These are phyloP conservation scores for Chrysochromulina tobinii DNA, from an alignment of 78 protist genomes.

Conservation along the genomic window DNA sequence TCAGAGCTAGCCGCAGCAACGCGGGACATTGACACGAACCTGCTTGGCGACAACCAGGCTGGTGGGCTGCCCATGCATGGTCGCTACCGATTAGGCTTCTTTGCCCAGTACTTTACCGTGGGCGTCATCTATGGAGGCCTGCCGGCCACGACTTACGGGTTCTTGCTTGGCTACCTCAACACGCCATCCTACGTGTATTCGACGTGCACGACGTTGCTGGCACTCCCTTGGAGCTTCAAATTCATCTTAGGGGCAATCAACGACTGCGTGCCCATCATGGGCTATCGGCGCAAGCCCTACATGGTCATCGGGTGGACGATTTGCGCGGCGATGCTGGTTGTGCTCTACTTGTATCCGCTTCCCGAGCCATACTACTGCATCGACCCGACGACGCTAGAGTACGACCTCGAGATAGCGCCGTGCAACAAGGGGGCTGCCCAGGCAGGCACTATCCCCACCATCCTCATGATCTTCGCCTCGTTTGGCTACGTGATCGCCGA, in stretches of 20 bases:
- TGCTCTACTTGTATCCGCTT: not conserved
- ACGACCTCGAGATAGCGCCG: too few relatives aligned
- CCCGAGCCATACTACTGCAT: not conserved
- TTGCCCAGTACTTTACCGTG: not conserved
- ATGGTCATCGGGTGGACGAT: not conserved
- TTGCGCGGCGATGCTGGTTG: not conserved
- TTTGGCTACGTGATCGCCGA: not conserved
- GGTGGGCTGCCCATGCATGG: too few relatives aligned
- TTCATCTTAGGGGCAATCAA: not conserved
- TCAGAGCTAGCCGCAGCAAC: too few relatives aligned
- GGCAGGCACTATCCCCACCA: not conserved
- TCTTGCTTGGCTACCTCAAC: not conserved
- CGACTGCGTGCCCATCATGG: not conserved
- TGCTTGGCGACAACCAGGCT: too few relatives aligned
- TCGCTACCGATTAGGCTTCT: not conserved
- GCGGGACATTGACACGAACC: too few relatives aligned
- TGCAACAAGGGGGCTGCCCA: not conserved
- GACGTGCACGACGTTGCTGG: not conserved
- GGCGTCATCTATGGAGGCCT: not conserved
- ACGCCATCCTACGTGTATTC: not conserved
- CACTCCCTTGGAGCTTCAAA: not conserved
- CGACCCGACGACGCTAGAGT: too few relatives aligned
- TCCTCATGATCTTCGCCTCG: not conserved
- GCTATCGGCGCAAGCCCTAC: not conserved
- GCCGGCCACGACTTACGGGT: not conserved